Evolutionary conservation across 495 filamentous ascomycete genomes (phyloP), one percentile per base, ranked within the genome.

Genomic region (Podospora tetraspora): DNA sequence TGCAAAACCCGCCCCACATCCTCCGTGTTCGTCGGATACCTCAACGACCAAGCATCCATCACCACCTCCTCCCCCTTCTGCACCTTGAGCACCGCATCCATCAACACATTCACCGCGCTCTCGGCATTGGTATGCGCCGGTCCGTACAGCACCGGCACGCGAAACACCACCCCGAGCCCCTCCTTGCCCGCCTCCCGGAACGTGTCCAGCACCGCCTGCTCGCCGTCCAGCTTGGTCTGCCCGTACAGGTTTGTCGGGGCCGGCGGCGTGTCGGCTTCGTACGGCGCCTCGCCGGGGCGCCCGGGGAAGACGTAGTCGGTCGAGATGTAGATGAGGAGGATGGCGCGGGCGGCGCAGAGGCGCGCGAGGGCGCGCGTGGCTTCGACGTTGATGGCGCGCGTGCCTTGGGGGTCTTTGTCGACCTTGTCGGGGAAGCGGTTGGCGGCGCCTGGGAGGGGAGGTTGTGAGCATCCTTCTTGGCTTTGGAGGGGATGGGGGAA

Each of bases 251-350:
- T 97, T 1, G 93, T 87, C 4, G 94, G 92, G 3, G 84, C 80
- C 0, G 91, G 85, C 23, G 80, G 71, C 3, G 88, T 82, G 68
- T 88, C 84, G 3, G 84, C 80, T 72, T 89, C 87, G 76, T 97
- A 97, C 3, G 94, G 94, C 13, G 93, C 94, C 27, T 94, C 89
- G n/a, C 92, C 91, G 32, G 88, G 89, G 22, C 72, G 82, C 19
- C 94, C 94, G 1, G 92, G 80, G 75, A 97, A 97, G 58, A 97
- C 92, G 76, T 97, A 97, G 81, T 97, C 94, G 57, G 94, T 97
- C 0, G 92, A 95, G 75, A 97, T 96, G 82, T 97, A 97, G 75
- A 97, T 87, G 32, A 97, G 83, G 62, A 96, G 75, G 69, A 89
- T 87, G n/a, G 77, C 78, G 12, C 87, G 85, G 19, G 79, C 71